phyloP scores from a whole-genome alignment of 306 rosid species.

The Carpinus viminea region DNA sequence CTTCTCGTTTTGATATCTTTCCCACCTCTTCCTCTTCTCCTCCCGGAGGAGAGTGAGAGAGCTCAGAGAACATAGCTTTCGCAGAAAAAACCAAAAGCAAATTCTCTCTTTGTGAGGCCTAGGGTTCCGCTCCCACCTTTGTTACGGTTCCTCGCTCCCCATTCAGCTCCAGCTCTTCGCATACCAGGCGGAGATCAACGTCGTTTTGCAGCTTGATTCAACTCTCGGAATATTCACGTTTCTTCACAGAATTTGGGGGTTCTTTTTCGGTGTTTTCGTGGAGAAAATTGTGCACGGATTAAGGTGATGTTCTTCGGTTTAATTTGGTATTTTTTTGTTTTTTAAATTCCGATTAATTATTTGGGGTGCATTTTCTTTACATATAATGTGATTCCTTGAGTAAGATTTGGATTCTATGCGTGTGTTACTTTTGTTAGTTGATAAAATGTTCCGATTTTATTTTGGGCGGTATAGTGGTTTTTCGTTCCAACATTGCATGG shows the following conservation, averaged over 20 bases:
- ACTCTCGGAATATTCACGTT: background rate
- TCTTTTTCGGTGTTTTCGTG: background rate
- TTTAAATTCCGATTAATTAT: background rate
- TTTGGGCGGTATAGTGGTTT: background rate
- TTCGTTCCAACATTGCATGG: background rate
- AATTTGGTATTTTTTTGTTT: conserved; percentile 3
- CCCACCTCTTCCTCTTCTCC: conserved; percentile 36
- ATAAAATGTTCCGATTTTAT: background rate
- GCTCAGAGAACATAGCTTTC: background rate
- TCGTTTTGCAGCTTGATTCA: background rate
- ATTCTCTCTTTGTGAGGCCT: conserved; percentile 17
- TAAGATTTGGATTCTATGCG: background rate
- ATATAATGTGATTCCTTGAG: background rate
- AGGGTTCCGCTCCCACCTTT: conserved; percentile 37
- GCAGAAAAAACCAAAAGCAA: background rate
- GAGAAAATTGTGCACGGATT: background rate
- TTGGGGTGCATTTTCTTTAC: background rate
- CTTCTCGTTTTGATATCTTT: conserved; percentile 21
- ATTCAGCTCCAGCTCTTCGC: background rate
- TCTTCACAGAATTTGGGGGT: background rate
- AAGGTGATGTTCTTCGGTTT: conserved; percentile 23
- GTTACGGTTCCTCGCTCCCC: conserved; percentile 10
- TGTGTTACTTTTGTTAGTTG: background rate
- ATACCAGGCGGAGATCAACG: conserved; percentile 3
- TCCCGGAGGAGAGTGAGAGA: conserved; percentile 20